A percentile compares a stretch with the other conserved stretches of the same genome.
phyloP scores from a whole-genome alignment of 352 stramenopile genomes.

The Globisporangium paddicum region DNA sequence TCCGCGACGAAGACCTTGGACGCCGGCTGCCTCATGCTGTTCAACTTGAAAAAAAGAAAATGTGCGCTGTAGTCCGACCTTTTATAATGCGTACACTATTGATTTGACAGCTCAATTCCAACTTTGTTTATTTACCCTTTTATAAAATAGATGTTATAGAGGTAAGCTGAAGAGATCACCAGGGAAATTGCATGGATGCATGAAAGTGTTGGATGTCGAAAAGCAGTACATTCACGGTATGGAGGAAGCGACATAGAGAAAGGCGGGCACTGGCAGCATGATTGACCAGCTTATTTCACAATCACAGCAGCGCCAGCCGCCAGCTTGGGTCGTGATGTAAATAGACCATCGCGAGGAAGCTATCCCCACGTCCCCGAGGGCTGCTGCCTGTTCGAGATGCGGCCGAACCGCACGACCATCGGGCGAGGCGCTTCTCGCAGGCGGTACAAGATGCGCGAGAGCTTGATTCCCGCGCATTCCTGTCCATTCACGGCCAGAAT shows the following conservation, averaged over 20 bases:
- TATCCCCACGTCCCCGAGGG: constrained; percentile 42
- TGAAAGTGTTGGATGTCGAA: background rate
- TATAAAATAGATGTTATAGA: background rate
- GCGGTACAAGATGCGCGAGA: constrained; percentile 71
- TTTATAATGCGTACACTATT: background rate
- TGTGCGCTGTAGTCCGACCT: background rate
- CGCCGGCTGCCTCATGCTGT: background rate
- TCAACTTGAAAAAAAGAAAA: background rate
- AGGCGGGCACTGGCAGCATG: background rate
- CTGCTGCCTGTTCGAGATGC: constrained; percentile 33
- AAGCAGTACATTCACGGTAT: constrained; percentile 1
- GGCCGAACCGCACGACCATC: constrained; percentile 78
- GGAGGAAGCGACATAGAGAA: background rate
- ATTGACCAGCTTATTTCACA: background rate
- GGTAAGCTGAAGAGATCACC: background rate
- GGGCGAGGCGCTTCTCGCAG: constrained; percentile 72
- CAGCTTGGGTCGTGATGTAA: constrained; percentile 1
- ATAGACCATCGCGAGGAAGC: constrained; percentile 1
- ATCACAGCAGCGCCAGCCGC: constrained; percentile 10
- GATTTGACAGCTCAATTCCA: background rate
- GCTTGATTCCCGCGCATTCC: constrained; percentile 59
- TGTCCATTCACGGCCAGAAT: constrained; percentile 81
- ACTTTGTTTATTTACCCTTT: background rate
- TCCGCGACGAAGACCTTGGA: constrained; percentile 42
- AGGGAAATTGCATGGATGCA: background rate